Evolutionary conservation across 345 rosid genomes (phyloP).

Genomic region (Reutealis trisperma): DNA sequence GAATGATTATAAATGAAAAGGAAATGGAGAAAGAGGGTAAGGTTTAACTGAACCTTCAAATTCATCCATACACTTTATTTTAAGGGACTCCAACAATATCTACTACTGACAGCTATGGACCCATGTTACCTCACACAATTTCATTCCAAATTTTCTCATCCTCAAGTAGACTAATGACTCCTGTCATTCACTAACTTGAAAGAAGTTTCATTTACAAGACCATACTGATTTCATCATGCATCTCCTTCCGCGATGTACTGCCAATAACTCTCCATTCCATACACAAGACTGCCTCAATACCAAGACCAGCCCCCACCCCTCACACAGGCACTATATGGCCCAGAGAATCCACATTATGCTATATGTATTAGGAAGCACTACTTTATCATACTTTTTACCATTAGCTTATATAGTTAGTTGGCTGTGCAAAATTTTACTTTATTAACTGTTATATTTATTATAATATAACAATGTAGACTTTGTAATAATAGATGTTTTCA

Average conservation of each 20-base stretch:
- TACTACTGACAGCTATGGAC: neutral
- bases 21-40: neutral
- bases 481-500: too few relatives aligned
- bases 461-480: too few relatives aligned
- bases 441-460: too few relatives aligned
- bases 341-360: too few relatives aligned
- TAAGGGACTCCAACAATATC: constrained; percentile 1
- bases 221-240: neutral
- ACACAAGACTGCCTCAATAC: neutral
- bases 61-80: neutral
- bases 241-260: neutral
- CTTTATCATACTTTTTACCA: too few relatives aligned
- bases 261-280: neutral
- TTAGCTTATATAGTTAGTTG: too few relatives aligned
- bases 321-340: neutral
- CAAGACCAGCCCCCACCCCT: too few relatives aligned
- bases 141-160: neutral
- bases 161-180: neutral
- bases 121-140: neutral
- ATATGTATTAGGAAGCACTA: neutral
- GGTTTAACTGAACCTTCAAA: neutral
- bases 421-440: too few relatives aligned
- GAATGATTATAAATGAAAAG: neutral
- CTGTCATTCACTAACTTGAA: neutral
- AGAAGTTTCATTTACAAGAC: neutral